Evolutionary conservation across 805 yeast genomes (phyloP).

Genomic region (Metschnikowia picachoensis): DNA sequence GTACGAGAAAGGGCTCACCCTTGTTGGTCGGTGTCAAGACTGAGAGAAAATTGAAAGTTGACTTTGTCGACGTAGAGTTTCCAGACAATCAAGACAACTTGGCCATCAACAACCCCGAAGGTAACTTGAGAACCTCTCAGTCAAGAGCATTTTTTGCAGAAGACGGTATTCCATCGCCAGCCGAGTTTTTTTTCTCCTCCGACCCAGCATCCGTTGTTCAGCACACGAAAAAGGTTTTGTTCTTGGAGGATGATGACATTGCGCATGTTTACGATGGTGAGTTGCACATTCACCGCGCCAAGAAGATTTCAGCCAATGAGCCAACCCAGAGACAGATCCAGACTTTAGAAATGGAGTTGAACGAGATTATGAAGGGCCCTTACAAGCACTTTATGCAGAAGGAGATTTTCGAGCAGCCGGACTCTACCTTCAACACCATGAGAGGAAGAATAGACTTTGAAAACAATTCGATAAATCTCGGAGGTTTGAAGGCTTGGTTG

Average conservation of each 20-base stretch:
- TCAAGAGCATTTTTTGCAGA: slow-evolving; percentile 96
- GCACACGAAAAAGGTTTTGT: slow-evolving; percentile 95
- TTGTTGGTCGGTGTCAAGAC: slow-evolving; percentile 95
- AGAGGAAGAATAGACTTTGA: slow-evolving; percentile 97
- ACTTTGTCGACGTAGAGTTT: slow-evolving; percentile 97
- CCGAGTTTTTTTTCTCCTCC: slow-evolving; percentile 92
- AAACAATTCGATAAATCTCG: slow-evolving; percentile 69
- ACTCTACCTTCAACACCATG: slow-evolving; percentile 97
- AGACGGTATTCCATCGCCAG: slow-evolving; percentile 88
- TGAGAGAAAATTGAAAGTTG: slow-evolving; percentile 91
- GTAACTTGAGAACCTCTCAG: slow-evolving; percentile 76
- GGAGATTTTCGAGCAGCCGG: slow-evolving; percentile 98
- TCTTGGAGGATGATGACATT: slow-evolving; percentile 96
- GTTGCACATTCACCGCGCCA: slow-evolving; percentile 95
- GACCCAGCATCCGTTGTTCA: slow-evolving; percentile 96
- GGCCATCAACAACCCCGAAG: slow-evolving; percentile 53
- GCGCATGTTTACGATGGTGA: slow-evolving; percentile 98
- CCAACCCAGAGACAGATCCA: slow-evolving; percentile 95
- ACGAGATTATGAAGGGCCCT: slow-evolving; percentile 97
- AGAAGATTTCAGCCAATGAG: slow-evolving; percentile 71
- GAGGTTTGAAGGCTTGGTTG: slow-evolving; percentile 83
- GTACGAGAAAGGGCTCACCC: slow-evolving; percentile 98
- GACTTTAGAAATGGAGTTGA: slow-evolving; percentile 93
- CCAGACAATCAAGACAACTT: slow-evolving; percentile 53
- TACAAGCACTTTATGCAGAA: slow-evolving; percentile 97